A percentile compares a stretch with the other conserved stretches of the same genome.
These are phyloP conservation scores for Scheffersomyces illinoinensis DNA, from an alignment of 1,139 yeast genomes.

Conservation along the genomic window DNA sequence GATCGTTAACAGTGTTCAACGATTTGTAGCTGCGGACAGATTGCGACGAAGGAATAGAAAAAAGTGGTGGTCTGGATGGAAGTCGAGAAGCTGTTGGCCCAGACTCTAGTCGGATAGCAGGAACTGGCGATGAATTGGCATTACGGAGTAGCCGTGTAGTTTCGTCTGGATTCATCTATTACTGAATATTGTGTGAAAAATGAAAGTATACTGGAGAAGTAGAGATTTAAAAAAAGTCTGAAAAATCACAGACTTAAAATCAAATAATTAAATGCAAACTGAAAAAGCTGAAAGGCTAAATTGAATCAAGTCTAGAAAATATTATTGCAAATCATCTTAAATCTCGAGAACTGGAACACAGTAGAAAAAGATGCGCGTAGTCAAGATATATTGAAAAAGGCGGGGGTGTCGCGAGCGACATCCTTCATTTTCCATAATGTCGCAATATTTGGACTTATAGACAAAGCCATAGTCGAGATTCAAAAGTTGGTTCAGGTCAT, in stretches of 20 bases:
- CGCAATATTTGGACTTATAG: background rate
- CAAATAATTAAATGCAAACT: background rate
- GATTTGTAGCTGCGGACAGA: conserved; percentile 21
- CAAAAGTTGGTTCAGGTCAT: too few relatives aligned
- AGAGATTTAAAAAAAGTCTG: background rate
- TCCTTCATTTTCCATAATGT: background rate
- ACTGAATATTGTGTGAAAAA: background rate
- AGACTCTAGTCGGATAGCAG: background rate
- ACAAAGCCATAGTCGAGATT: too few relatives aligned
- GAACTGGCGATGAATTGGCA: background rate
- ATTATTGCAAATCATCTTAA: background rate
- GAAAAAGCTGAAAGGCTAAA: background rate
- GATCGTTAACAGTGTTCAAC: conserved; percentile 17
- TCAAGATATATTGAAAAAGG: background rate
- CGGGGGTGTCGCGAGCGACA: background rate
- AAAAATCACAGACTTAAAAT: background rate
- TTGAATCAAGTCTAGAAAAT: background rate
- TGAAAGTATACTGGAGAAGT: background rate
- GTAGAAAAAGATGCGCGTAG: background rate
- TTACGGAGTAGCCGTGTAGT: background rate
- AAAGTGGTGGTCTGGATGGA: conserved; percentile 23
- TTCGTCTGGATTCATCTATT: background rate
- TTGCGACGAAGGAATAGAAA: conserved; percentile 27
- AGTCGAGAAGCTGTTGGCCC: background rate
- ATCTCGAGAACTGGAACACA: background rate